These are phyloP conservation scores for Colletotrichum cereale DNA, from an alignment of 2,329 filamentous ascomycete genomes.

Conservation along the genomic window DNA sequence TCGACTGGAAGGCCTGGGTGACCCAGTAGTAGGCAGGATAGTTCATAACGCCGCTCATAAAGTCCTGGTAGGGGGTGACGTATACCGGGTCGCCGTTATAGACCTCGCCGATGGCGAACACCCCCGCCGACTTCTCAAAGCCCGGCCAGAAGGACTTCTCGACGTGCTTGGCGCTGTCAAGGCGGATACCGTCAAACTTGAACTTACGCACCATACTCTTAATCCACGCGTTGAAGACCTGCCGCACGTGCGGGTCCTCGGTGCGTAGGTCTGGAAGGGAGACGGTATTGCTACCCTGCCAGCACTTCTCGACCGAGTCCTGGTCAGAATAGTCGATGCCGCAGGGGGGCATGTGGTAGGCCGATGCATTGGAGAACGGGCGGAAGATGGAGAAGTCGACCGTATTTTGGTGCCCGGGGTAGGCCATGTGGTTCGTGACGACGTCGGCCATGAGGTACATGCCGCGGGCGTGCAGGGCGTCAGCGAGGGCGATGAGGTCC, in stretches of 20 bases:
- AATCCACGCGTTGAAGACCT: slow-evolving; percentile 71
- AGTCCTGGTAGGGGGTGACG: slow-evolving; percentile 63
- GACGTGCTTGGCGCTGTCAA: slow-evolving; percentile 74
- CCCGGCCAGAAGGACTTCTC: slow-evolving; percentile 68
- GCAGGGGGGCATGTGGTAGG: slow-evolving; percentile 71
- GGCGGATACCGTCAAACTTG: slow-evolving; percentile 70
- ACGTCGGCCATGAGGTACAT: slow-evolving; percentile 75
- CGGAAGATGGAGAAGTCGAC: slow-evolving; percentile 48
- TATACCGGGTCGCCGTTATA: slow-evolving; percentile 65
- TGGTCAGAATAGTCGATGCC: slow-evolving; percentile 67
- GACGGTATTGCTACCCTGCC: slow-evolving; percentile 58
- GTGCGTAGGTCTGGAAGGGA: slow-evolving; percentile 74
- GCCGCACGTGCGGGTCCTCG: slow-evolving; percentile 59
- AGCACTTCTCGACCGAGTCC: slow-evolving; percentile 62
- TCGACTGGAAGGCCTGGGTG: slow-evolving; percentile 50
- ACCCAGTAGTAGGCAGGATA: slow-evolving; percentile 65
- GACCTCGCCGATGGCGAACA: slow-evolving; percentile 73
- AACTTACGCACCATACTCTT: slow-evolving; percentile 68
- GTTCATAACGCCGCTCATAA: slow-evolving; percentile 71
- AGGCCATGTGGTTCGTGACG: slow-evolving; percentile 67
- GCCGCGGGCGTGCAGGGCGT: slow-evolving; percentile 61
- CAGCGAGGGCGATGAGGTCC: slow-evolving; percentile 69
- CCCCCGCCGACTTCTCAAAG: slow-evolving; percentile 66
- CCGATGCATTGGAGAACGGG: slow-evolving; percentile 64
- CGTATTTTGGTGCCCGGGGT: slow-evolving; percentile 62